phyloP scores from a whole-genome alignment of 1,284 basidiomycete species.

The Cryptococcus deneoformans region DNA sequence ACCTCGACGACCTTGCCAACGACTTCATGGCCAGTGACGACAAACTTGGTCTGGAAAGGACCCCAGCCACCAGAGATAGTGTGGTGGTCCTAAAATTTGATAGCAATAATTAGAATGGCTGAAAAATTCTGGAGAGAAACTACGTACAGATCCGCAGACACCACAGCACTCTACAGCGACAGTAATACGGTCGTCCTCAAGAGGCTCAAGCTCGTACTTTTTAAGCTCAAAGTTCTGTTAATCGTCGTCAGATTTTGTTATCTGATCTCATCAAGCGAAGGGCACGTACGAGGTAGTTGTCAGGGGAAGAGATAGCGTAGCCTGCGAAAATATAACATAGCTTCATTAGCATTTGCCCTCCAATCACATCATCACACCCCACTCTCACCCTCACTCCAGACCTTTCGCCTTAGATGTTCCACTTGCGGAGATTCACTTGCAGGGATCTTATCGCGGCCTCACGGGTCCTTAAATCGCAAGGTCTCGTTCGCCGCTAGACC shows the following conservation, averaged over 20 bases:
- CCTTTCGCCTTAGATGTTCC: too few species aligned
- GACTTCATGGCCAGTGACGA: constrained; percentile 59
- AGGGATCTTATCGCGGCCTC: not conserved
- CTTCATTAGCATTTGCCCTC: too few species aligned
- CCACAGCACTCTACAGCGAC: constrained; percentile 30
- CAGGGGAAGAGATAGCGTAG: constrained; percentile 45
- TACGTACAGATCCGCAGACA: constrained; percentile 21
- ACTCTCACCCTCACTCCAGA: too few species aligned
- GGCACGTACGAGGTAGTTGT: constrained; percentile 40
- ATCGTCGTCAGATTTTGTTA: not conserved
- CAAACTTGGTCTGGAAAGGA: constrained; percentile 31
- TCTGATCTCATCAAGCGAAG: not conserved
- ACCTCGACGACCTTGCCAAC: constrained; percentile 59
- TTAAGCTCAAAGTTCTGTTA: constrained; percentile 55
- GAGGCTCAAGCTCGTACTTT: constrained; percentile 62
- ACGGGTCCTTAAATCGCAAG: not conserved
- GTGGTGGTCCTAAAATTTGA: constrained; percentile 38
- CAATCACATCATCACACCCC: not conserved
- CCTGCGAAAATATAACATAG: constrained; percentile 13
- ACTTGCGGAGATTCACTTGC: too few species aligned
- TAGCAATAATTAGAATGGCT: not conserved
- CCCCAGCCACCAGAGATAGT: constrained; percentile 58
- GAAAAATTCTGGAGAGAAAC: not conserved
- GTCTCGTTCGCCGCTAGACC: not conserved
- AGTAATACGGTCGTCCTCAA: constrained; percentile 56